Conservation (phyloP, 345 rosid species). For the Punica granatum region DNA sequence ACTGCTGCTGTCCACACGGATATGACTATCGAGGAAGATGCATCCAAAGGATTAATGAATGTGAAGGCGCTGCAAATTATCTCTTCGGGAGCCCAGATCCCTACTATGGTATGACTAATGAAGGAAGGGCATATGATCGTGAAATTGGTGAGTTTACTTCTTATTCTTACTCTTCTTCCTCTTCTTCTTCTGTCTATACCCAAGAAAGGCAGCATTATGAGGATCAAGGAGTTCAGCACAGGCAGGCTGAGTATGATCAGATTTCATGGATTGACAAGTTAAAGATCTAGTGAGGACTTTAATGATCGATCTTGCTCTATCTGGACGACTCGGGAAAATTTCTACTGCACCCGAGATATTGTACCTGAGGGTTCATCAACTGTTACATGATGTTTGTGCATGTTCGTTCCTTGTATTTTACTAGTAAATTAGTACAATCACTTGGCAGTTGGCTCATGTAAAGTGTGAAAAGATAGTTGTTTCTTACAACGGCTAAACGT, state of each 20-base stretch:
- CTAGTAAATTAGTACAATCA: too few relatives aligned
- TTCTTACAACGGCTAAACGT: too few relatives aligned
- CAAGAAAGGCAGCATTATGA: constrained; percentile 10
- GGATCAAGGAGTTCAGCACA: neutral
- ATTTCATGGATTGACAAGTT: neutral
- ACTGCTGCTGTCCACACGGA: constrained; percentile 12
- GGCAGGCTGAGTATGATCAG: neutral
- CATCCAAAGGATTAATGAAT: constrained; percentile 16
- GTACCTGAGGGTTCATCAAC: too few relatives aligned
- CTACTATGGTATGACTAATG: constrained; percentile 14
- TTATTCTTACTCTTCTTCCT: too few relatives aligned
- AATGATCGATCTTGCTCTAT: too few relatives aligned
- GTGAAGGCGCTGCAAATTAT: constrained; percentile 61
- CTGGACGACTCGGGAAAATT: too few relatives aligned
- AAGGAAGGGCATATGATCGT: constrained; percentile 13
- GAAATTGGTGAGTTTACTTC: constrained; percentile 6
- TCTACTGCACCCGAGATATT: too few relatives aligned
- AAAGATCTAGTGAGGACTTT: neutral
- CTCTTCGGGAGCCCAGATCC: constrained; percentile 65
- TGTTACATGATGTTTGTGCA: too few relatives aligned
- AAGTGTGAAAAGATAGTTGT: too few relatives aligned
- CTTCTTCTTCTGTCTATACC: neutral
- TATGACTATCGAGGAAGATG: constrained; percentile 11
- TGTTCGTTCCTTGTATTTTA: too few relatives aligned
- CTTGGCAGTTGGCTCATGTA: too few relatives aligned